Base-by-base conservation (phyloP, 306 rosid species). In the Dicorynia guianensis region DNA sequence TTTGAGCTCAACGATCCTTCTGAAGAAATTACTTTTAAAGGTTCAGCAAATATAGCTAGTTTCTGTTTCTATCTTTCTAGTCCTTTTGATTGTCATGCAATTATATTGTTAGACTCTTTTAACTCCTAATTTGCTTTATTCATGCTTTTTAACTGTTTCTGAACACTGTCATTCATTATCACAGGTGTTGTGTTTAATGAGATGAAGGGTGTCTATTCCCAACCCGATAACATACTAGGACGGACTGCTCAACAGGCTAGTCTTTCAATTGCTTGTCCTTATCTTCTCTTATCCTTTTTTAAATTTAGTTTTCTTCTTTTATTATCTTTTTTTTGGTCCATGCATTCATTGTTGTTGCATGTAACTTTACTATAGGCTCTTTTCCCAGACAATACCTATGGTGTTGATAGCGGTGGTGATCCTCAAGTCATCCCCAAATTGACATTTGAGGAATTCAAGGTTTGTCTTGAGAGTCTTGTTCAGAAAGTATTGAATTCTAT, bases 361-460 rank as follows among this genome's bases (percentile, higher is more conserved):
- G 13, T 78, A 33, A 73, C 15, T 76, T 69, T 72, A 47, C 39
- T 30, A 36, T 92, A 95, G 99, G 97, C 97, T 79, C 98, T 95
- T 75, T 95, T 86, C 81, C 99, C 99, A 8, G 98, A 95, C 79
- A 95, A 86, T 77, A 85, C 98, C 43, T 95, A 90, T 68, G 98
- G 97, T 43, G 98, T 95, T 77, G 99, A 95, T 80, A 92, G 99
- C 11, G 99, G 99, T 78, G 99, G 99, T 15, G 99, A 95, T 82
- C 99, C 99, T 36, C 84, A 39, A 66, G 93, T 85, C 80, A 95
- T 95, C 83, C 99, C 99, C 55, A 92, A 86, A 61, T 89, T 95
- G 83, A 87, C 93, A 58, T 95, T 80, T 74, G 93, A 92, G 73
- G 91, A 90, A 77, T 95, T 95, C 80, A 90, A 92, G 99, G 99